Percentiles rank a stretch among this genome's conserved stretches.
Evolutionary conservation across 352 stramenopile genomes (phyloP).

Genomic region (Aphanomyces stellatus): DNA sequence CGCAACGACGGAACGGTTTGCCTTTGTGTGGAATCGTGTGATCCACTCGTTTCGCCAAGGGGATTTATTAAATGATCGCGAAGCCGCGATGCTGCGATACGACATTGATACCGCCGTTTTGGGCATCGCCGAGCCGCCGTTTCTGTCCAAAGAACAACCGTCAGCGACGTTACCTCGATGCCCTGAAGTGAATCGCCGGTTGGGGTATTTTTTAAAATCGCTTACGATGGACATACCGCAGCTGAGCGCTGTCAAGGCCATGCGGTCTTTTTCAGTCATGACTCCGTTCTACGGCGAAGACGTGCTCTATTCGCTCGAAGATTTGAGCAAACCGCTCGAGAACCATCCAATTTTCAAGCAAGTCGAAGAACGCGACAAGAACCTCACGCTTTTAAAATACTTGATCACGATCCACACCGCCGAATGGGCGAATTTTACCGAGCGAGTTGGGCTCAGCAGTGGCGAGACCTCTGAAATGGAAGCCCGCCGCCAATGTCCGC

Average conservation of each 20-base stretch:
- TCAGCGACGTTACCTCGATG: constrained; percentile 56
- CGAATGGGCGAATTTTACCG: constrained; percentile 73
- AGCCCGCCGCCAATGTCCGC: constrained; percentile 44
- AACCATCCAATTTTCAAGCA: constrained; percentile 66
- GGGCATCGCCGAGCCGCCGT: constrained; percentile 42
- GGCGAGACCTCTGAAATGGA: constrained; percentile 67
- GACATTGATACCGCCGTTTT: too few species aligned
- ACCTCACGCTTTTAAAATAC: constrained; percentile 76
- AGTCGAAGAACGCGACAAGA: constrained; percentile 63
- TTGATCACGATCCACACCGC: constrained; percentile 65
- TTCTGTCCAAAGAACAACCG: constrained; percentile 60
- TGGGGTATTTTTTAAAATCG: constrained; percentile 76
- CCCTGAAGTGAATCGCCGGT: constrained; percentile 54
- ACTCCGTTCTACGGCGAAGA: constrained; percentile 70
- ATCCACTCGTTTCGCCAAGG: constrained; percentile 67
- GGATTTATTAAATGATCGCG: constrained; percentile 60
- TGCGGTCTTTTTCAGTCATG: constrained; percentile 75
- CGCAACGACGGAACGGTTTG: constrained; percentile 61
- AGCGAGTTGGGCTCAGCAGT: constrained; percentile 70
- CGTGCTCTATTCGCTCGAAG: constrained; percentile 49
- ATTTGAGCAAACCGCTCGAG: constrained; percentile 54
- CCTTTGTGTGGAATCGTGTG: constrained; percentile 72
- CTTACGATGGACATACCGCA: constrained; percentile 72
- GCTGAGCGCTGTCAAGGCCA: constrained; percentile 58
- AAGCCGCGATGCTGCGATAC: constrained; percentile 58